Percentiles rank a stretch among this genome's conserved stretches.
Conservation (phyloP, 2,329 filamentous ascomycete species). For the Penicillium sp. region DNA sequence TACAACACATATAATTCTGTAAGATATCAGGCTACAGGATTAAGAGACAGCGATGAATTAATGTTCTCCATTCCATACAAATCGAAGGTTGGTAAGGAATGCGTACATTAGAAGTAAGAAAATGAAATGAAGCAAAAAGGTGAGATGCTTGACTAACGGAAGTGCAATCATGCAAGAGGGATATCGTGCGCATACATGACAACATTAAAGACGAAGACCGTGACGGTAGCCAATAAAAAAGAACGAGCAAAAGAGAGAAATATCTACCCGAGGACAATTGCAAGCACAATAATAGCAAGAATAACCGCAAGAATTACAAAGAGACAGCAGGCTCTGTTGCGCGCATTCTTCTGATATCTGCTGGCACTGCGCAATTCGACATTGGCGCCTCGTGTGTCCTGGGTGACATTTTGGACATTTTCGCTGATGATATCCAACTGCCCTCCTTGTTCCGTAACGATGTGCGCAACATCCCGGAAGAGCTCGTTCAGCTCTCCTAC, state of each 20-base stretch:
- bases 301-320: conserved; percentile 86
- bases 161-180: conserved; percentile 28
- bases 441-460: conserved; percentile 90
- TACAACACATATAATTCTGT: conserved; percentile 35
- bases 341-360: conserved; percentile 90
- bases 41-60: conserved; percentile 20
- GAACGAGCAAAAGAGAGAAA: conserved; percentile 11
- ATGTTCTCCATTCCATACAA: conserved; percentile 30
- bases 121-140: conserved; percentile 11
- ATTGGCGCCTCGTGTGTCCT: conserved; percentile 82
- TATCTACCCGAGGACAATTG: conserved; percentile 70
- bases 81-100: neutral
- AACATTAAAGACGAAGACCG: conserved; percentile 11
- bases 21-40: conserved; percentile 32
- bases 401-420: conserved; percentile 80
- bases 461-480: conserved; percentile 96
- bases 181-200: conserved; percentile 35
- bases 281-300: conserved; percentile 82
- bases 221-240: conserved; percentile 11
- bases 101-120: conserved; percentile 11
- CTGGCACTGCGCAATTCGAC: conserved; percentile 80
- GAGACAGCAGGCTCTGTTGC: conserved; percentile 91
- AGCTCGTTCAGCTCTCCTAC: conserved; percentile 95
- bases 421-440: conserved; percentile 82
- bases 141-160: conserved; percentile 7